Conservation (phyloP, 1,284 basidiomycete species). For the Rhodotorula sp. region DNA sequence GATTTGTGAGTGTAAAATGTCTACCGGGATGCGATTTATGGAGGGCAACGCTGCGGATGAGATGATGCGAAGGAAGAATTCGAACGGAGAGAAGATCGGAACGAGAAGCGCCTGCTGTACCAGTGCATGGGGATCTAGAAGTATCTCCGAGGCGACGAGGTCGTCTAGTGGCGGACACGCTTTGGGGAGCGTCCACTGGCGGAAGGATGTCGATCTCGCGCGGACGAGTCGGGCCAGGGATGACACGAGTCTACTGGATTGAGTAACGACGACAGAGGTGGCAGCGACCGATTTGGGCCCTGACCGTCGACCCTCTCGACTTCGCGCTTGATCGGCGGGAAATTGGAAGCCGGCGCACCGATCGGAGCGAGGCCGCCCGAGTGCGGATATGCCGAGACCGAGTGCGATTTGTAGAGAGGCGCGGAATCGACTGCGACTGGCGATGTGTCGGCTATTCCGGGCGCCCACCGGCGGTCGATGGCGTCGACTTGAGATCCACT, state of each 20-base stretch:
- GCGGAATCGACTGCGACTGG: background rate
- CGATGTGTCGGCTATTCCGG: background rate
- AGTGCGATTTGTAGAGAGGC: background rate
- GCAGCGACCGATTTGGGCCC: slow-evolving; percentile 4
- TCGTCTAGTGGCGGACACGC: too few species aligned
- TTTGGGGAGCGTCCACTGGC: background rate
- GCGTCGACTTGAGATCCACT: background rate
- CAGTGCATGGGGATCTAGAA: too few species aligned
- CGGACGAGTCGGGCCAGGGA: slow-evolving; percentile 1
- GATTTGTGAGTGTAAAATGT: too few species aligned
- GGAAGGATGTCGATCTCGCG: background rate
- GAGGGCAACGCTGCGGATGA: too few species aligned
- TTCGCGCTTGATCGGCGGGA: background rate
- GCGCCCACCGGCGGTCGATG: background rate
- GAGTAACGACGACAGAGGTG: slow-evolving; percentile 26
- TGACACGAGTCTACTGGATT: slow-evolving; percentile 3
- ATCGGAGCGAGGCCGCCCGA: background rate
- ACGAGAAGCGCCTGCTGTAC: too few species aligned
- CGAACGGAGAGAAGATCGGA: too few species aligned
- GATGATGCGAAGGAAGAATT: too few species aligned
- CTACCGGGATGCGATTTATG: too few species aligned
- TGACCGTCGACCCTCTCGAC: too few species aligned
- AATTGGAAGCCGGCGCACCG: too few species aligned
- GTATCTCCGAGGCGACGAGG: too few species aligned
- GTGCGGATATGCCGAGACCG: background rate